Base-by-base conservation (phyloP, 2,329 filamentous ascomycete species). In the Huntiella omanensis region DNA sequence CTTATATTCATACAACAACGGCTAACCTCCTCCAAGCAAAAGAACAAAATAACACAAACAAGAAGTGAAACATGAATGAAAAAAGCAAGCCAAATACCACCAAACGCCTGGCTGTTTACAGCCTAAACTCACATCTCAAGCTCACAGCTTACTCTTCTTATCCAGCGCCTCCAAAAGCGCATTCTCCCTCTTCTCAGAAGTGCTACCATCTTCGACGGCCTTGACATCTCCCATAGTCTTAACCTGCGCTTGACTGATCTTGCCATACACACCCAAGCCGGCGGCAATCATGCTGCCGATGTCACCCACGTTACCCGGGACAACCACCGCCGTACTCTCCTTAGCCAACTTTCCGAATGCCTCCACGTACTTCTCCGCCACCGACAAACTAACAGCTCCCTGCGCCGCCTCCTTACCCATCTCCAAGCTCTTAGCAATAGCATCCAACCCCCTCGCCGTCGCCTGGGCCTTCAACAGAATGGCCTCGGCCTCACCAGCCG, bases 311-410 rank as follows among this genome's bases (percentile, higher is more conserved):
- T 98, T 96, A 8, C 91, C 91, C 1, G 91, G 91, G 11, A 98
- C 87, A 15, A 98, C 85, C 22, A 98, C 81, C 4, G 86, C 83
- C 3, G 91, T 98, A 55, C 91, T 85, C 67, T 98, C 87, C 65
- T 88, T 91, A 43, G 91, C 91, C 54, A 98, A 68, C 59, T 87
- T 84, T 54, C 74, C 80, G 58, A 96, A 98, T 3, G 91, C 91
- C 40, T 92, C 88, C 45, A 98, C 91, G 56, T 98, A 98, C 64
- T 95, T 94, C 72, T 98, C 91, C 0, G 91, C 91, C 6, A 98
- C 84, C 11, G 73, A 83, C 51, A 98, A 64, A 56, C 83, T 87
- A 39, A 98, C 73, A 19, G 91, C 91, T 33, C 77, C 75, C 59
- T 91, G 81, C 2, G 91, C 91, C 47, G 78, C 71, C 47, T 75